phyloP scores from a whole-genome alignment of 2,329 filamentous ascomycete species.

The Alternaria consortialis region DNA sequence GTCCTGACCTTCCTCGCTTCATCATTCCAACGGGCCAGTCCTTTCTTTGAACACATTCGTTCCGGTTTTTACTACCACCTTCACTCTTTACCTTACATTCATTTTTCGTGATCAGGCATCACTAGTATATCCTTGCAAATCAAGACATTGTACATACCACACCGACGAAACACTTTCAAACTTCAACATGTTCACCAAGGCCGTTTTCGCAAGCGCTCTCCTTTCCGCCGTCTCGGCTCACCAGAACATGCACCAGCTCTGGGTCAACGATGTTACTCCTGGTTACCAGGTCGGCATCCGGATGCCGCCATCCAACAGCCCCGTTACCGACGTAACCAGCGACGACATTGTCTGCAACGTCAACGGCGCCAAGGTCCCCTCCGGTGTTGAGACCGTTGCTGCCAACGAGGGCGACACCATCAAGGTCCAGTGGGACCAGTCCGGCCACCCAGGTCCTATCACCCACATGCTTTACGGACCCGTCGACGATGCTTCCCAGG shows the following conservation, averaged over 20 bases:
- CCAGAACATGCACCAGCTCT: conserved; percentile 45
- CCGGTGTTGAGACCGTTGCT: conserved; percentile 38
- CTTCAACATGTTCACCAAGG: conserved; percentile 45
- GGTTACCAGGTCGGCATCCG: conserved; percentile 46
- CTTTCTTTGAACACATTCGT: conserved; percentile 30
- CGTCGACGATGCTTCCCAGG: conserved; percentile 64
- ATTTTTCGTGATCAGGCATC: conserved; percentile 36
- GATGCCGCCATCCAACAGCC: conserved; percentile 47
- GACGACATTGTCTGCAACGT: conserved; percentile 49
- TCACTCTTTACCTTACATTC: conserved; percentile 29
- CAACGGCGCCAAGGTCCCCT: conserved; percentile 38
- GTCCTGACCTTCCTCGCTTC: not conserved
- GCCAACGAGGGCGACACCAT: conserved; percentile 43
- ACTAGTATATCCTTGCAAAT: conserved; percentile 6
- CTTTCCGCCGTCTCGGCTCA: conserved; percentile 43
- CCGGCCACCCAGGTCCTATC: conserved; percentile 46
- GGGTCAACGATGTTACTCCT: conserved; percentile 42
- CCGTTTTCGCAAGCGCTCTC: conserved; percentile 36
- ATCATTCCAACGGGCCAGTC: conserved; percentile 36
- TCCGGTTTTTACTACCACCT: conserved; percentile 19
- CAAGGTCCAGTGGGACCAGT: conserved; percentile 47
- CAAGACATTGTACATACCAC: conserved; percentile 20
- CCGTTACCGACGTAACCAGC: conserved; percentile 44
- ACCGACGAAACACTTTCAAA: conserved; percentile 6
- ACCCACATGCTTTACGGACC: conserved; percentile 48